Evolutionary conservation across 2,329 filamentous ascomycete genomes (phyloP).

Genomic region (Penicillium concentricum): DNA sequence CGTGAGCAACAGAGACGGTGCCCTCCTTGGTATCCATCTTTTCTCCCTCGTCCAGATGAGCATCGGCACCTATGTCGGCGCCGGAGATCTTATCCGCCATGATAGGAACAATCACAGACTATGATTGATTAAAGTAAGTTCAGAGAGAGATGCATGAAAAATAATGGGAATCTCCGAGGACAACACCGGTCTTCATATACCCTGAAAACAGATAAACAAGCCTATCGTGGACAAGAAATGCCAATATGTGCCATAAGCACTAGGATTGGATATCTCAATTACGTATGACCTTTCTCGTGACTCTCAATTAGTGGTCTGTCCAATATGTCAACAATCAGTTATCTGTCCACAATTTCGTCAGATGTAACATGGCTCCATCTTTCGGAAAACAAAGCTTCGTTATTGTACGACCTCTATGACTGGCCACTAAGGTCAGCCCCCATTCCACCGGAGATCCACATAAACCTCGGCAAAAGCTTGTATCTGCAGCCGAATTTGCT

Average conservation of each 20-base stretch:
- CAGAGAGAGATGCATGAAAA: background rate
- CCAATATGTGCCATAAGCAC: too few species aligned
- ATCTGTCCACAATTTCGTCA: too few species aligned
- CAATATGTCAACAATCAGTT: too few species aligned
- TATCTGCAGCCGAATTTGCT: background rate
- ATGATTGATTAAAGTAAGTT: too few species aligned
- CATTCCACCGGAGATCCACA: background rate
- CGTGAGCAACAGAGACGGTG: background rate
- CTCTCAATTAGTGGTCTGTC: too few species aligned
- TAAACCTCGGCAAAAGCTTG: background rate
- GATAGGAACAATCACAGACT: background rate
- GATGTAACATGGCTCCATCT: background rate
- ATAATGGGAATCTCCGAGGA: background rate
- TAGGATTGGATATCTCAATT: too few species aligned
- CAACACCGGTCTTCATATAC: background rate
- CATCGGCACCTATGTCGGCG: slow-evolving; percentile 12
- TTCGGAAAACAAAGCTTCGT: background rate
- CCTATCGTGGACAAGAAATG: too few species aligned
- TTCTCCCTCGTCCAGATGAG: slow-evolving; percentile 16
- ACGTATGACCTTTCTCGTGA: too few species aligned
- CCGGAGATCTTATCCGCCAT: slow-evolving; percentile 15
- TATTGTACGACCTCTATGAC: background rate
- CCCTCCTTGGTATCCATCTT: slow-evolving; percentile 23
- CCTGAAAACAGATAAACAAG: too few species aligned
- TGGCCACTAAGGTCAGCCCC: background rate